Conservation (phyloP, 495 filamentous ascomycete genomes). For the Chaetomium tenue region DNA sequence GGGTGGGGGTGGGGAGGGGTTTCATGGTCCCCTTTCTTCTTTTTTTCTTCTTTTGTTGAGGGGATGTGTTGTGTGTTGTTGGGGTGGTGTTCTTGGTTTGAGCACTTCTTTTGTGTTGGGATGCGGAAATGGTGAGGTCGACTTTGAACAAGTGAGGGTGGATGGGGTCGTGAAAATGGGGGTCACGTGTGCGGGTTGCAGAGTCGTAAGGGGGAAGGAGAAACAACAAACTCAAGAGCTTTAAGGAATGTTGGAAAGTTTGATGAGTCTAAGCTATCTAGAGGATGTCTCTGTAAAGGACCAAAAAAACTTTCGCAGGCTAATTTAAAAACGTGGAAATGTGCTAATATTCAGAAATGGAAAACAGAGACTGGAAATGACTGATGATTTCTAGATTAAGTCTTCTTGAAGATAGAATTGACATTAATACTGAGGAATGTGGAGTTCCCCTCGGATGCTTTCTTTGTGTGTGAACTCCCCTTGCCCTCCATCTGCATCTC, state of each 20-base stretch:
- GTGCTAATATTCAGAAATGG: no score
- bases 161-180: not conserved
- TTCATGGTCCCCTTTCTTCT: constrained; percentile 3
- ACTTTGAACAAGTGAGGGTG: not conserved
- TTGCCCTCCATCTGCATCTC: no score
- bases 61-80: not conserved
- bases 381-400: no score
- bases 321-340: no score
- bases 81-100: not conserved
- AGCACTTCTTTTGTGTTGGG: not conserved
- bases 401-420: no score
- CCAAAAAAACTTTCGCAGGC: no score
- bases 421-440: no score
- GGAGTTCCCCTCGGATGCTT: no score
- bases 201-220: not conserved
- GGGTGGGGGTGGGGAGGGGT: constrained; percentile 29
- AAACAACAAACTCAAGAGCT: not conserved
- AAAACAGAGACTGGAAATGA: no score
- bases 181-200: constrained; percentile 3
- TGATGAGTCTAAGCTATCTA: no score
- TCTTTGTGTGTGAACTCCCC: no score
- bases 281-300: no score
- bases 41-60: not conserved
- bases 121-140: not conserved
- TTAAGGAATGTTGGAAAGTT: constrained; percentile 38